Conservation (phyloP, 192 early-diverging fungal species). For the Umbelopsis vinacea region DNA sequence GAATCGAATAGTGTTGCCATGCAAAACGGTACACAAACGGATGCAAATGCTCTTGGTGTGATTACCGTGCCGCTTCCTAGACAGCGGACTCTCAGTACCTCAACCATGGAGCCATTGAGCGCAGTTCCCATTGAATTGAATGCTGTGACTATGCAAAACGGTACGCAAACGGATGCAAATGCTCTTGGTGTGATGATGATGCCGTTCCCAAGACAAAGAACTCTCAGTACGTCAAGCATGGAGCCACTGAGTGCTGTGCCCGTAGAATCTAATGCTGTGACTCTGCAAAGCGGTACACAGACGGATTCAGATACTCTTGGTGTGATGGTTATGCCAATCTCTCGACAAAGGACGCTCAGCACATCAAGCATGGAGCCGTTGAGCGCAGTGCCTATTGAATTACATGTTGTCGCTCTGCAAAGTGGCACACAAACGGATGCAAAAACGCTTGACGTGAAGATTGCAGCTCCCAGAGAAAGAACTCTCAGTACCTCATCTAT, state of each 20-base stretch:
- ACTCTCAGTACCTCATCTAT: background rate
- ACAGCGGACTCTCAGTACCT: background rate
- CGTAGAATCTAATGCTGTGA: too few relatives aligned
- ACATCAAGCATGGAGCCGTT: background rate
- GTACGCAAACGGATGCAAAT: background rate
- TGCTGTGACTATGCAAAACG: background rate
- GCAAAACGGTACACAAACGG: background rate
- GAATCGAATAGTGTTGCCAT: too few relatives aligned
- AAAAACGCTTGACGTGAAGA: background rate
- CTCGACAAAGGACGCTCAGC: background rate
- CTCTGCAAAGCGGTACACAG: too few relatives aligned
- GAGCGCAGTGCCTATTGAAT: background rate
- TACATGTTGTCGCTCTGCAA: background rate
- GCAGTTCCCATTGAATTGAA: background rate
- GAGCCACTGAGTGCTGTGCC: background rate
- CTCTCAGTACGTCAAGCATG: background rate
- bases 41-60: background rate
- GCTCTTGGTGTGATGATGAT: background rate
- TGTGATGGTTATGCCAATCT: background rate
- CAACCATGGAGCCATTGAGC: conserved; percentile 3
- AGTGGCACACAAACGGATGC: background rate
- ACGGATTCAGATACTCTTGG: too few relatives aligned
- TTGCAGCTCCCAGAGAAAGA: background rate
- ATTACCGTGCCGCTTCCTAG: background rate
- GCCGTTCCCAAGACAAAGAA: background rate